Percentiles rank a stretch among this genome's conserved stretches.
Evolutionary conservation across 1,284 basidiomycete species (phyloP).

Genomic region (Xanthoconium separans): DNA sequence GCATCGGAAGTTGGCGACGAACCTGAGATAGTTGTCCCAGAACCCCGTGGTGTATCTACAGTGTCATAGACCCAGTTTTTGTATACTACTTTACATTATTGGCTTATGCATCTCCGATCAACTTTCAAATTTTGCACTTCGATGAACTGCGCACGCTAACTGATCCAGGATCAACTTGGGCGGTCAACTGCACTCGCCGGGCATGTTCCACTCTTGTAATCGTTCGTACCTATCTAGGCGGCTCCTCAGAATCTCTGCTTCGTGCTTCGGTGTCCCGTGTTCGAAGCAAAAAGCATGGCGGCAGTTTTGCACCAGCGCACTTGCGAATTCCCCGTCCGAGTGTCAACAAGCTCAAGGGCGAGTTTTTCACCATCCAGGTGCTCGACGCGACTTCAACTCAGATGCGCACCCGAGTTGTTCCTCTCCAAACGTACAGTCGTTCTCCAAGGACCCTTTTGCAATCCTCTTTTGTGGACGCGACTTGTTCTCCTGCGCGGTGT

Average conservation of each 20-base stretch:
- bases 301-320: not conserved
- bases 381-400: not conserved
- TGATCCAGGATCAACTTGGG: too few species aligned
- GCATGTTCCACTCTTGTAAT: not conserved
- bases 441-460: slow-evolving; percentile 34
- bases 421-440: not conserved
- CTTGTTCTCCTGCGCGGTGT: slow-evolving; percentile 53
- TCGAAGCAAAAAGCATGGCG: not conserved
- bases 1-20: slow-evolving; percentile 47
- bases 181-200: too few species aligned
- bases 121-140: too few species aligned
- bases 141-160: too few species aligned
- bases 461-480: slow-evolving; percentile 59
- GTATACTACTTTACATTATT: slow-evolving; percentile 10
- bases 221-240: not conserved
- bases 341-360: not conserved
- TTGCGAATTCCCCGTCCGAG: not conserved
- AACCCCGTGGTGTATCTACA: slow-evolving; percentile 18
- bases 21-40: slow-evolving; percentile 31
- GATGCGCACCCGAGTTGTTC: not conserved
- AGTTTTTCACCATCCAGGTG: not conserved
- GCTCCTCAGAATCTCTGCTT: not conserved
- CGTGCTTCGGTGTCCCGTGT: not conserved
- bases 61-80: slow-evolving; percentile 17
- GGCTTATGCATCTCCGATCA: not conserved